phyloP scores from a whole-genome alignment of 148 eudicot species.

The Chenopodium album region DNA sequence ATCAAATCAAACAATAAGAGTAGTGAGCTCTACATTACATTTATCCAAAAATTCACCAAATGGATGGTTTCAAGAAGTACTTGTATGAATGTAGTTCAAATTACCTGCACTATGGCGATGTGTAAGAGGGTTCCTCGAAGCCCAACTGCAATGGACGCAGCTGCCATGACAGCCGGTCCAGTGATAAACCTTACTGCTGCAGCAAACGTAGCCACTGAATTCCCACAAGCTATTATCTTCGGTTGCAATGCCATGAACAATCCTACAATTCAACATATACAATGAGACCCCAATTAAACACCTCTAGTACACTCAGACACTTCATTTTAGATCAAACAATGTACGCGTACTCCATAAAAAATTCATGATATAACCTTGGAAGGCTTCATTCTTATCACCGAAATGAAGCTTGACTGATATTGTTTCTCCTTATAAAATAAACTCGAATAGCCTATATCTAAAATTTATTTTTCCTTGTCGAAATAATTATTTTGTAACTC shows the following conservation, averaged over 20 bases:
- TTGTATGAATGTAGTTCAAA: neutral
- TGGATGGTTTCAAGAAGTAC: neutral
- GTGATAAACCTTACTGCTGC: constrained; percentile 64
- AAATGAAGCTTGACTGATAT: no score
- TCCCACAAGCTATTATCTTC: constrained; percentile 73
- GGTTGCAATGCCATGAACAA: constrained; percentile 84
- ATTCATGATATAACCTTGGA: neutral
- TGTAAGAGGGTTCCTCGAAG: constrained; percentile 60
- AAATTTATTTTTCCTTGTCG: no score
- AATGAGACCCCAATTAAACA: neutral
- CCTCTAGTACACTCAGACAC: neutral
- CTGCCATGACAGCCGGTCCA: constrained; percentile 83
- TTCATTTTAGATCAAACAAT: neutral
- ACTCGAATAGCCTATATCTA: no score
- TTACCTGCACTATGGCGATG: constrained; percentile 77
- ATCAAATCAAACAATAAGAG: neutral
- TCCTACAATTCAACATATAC: constrained; percentile 40
- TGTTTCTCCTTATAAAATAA: neutral
- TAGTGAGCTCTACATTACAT: neutral
- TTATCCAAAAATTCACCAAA: neutral
- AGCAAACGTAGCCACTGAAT: constrained; percentile 57
- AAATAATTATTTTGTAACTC: no score
- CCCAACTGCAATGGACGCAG: constrained; percentile 75
- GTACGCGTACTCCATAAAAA: neutral
- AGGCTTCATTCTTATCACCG: neutral